These are phyloP conservation scores for Thozetella sp. DNA, from an alignment of 495 filamentous ascomycete genomes.

Conservation along the genomic window DNA sequence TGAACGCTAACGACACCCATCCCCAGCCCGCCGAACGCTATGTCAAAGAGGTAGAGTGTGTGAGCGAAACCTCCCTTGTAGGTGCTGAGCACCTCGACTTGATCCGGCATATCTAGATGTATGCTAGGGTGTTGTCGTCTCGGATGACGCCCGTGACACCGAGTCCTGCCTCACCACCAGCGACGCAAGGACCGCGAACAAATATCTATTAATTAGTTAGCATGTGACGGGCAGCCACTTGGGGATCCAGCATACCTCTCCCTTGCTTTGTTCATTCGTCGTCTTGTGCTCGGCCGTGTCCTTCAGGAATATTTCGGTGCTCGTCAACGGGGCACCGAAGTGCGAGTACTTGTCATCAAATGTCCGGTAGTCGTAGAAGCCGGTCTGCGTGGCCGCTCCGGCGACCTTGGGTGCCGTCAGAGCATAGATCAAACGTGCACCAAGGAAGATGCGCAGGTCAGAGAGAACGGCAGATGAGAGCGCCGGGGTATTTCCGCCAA, in stretches of 20 bases:
- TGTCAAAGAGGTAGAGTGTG: too few species aligned
- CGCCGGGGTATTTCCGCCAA: conserved; percentile 47
- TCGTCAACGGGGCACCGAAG: conserved; percentile 82
- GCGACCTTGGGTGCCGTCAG: conserved; percentile 81
- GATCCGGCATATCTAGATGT: conserved; percentile 18
- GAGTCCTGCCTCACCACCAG: conserved; percentile 59
- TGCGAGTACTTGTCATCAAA: conserved; percentile 60
- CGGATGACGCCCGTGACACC: conserved; percentile 58
- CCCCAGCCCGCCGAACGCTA: too few species aligned
- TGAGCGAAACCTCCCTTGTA: too few species aligned
- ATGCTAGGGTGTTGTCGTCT: conserved; percentile 56
- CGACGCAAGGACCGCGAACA: conserved; percentile 69
- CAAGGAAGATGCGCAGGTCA: conserved; percentile 78
- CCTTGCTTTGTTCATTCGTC: conserved; percentile 57
- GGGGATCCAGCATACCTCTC: conserved; percentile 54
- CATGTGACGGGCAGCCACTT: background rate
- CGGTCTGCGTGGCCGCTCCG: conserved; percentile 81
- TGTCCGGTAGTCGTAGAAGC: conserved; percentile 83
- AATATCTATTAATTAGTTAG: conserved; percentile 46
- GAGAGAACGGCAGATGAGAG: conserved; percentile 69
- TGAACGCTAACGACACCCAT: too few species aligned
- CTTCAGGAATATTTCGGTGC: conserved; percentile 72
- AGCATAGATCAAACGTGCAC: conserved; percentile 82
- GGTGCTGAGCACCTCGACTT: background rate
- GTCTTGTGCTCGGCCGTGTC: conserved; percentile 62